Base-by-base conservation (phyloP, 495 filamentous ascomycete genomes). In the Annulohypoxylon nitens region DNA sequence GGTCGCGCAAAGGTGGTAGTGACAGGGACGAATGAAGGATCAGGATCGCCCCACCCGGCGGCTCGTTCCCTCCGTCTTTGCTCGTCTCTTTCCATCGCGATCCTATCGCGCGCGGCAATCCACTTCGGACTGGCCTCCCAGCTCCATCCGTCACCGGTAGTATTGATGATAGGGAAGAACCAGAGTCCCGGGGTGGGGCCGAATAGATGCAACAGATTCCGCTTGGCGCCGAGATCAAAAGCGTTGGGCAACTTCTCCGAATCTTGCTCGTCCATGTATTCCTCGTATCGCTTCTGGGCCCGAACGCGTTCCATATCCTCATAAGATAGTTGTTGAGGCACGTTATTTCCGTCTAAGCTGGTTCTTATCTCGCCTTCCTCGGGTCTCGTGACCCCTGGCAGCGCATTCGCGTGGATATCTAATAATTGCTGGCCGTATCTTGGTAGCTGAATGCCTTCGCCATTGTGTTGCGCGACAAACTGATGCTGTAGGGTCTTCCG, bases 131-230 rank as follows among this genome's bases (percentile, higher is more conserved):
- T 97, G 1, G 94, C 87, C 76, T 97, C 94, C 96, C 96, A 99
- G 73, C 81, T 88, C 94, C 94, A 98, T n/a, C 96, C 96, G 77
- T 99, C 93, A 9, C 95, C 95, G 0, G 87, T 90, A 0, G 93
- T 95, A 62, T 90, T 97, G 79, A 89, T 89, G 14, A 97, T 80
- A 0, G 96, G 97, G n/a, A 97, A 71, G 2, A 81, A 75, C 95
- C 96, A 97, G 4, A 93, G 83, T 34, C 88, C 80, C 10, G 89
- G 89, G 0, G 82, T 86, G 2, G 81, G 82, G 0, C 96, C 96
- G 70, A 99, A 97, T 10, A 99, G 85, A 77, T 96, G 91, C 3
- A 83, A 70, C n/a, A 98, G 82, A 75, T 99, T 99, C 11, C 86
- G 86, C 37, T 84, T 85, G 83, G 89, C 90, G 65, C 97, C 96